A percentile compares a stretch with the other conserved stretches of the same genome.
These are phyloP conservation scores for Magnusiomyces magnusii DNA, from an alignment of 1,139 yeast genomes.

Conservation along the genomic window DNA sequence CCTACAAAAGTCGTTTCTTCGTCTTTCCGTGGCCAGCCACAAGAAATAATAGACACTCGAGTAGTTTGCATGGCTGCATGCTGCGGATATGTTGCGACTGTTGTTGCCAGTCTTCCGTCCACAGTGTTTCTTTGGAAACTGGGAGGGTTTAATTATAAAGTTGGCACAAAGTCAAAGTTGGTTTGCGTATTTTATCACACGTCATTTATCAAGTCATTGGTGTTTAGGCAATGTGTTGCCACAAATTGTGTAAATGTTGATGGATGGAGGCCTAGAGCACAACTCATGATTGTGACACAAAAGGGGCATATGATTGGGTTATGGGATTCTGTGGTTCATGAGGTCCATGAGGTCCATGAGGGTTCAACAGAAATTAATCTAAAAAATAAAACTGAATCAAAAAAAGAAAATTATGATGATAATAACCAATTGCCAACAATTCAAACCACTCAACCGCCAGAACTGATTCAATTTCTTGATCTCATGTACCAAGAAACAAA, in stretches of 20 bases:
- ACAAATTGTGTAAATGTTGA: neutral
- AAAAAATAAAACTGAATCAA: neutral
- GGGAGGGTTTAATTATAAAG: neutral
- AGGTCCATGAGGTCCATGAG: neutral
- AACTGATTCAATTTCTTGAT: slow-evolving; percentile 1
- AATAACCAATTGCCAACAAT: neutral
- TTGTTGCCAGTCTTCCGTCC: slow-evolving; percentile 13
- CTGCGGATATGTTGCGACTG: slow-evolving; percentile 15
- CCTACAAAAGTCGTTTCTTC: neutral
- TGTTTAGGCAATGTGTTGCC: neutral
- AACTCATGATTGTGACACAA: neutral
- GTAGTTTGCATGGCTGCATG: neutral
- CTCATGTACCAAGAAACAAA: neutral
- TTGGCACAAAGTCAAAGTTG: neutral
- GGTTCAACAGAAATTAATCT: neutral
- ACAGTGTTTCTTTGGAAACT: slow-evolving; percentile 18
- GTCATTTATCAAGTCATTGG: neutral
- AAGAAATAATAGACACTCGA: neutral
- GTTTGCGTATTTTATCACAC: slow-evolving; percentile 1
- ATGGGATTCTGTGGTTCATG: slow-evolving; percentile 1
- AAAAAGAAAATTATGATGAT: neutral
- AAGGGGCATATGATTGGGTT: slow-evolving; percentile 1
- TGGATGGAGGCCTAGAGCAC: neutral
- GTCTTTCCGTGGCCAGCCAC: neutral
- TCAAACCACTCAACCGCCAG: neutral